Evolutionary conservation across 169 alveolate species (phyloP), one percentile per base, ranked within the genome.

Genomic region (Perkinsus marinus): DNA sequence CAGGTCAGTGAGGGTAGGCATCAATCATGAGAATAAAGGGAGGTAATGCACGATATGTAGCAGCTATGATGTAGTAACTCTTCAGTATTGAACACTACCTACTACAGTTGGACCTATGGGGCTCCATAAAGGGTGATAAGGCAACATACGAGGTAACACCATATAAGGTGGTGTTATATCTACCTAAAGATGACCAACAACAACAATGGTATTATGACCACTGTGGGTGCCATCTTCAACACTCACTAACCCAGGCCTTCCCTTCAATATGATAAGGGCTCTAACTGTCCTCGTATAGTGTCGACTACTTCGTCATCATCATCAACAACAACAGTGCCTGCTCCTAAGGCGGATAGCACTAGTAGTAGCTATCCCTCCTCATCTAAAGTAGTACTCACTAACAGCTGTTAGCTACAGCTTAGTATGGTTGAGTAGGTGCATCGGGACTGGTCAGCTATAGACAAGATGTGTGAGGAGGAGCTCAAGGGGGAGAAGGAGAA

Each of bases 371-470:
- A 57, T 57, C 79, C 79, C 26, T 57, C 79, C 37, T 57, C 79
- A 16, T 57, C 79, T 57, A 57, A 57, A 30, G 79, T 57, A 57
- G 34, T 2, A 2, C 46, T 10, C 34, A 16, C 36, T 57, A 57
- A 2, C 0, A 6, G 9, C 0, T 19, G 34, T 19, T 57, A 43
- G 68, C 26, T 9, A 43, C 17, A 17, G 68, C 17, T 10, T 43
- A 43, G 26, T 9, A 17, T 43, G 17, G 9, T 9, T 10, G 68
- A 17, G 79, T 57, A 57, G 79, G 79, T 57, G 34, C 79, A 30
- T 90, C 92, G 92, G 92, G 95, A 96, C 90, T 96, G 97, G 97
- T 92, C 92, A 79, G 93, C 95, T 92, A 93, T 96, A 39, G 97
- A 96, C 89, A 94, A 94, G 92, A 97, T 95, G 90, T 93, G 95